Evolutionary conservation across 768 basidiomycete genomes (phyloP).

Genomic region (Psilocybe sp.): DNA sequence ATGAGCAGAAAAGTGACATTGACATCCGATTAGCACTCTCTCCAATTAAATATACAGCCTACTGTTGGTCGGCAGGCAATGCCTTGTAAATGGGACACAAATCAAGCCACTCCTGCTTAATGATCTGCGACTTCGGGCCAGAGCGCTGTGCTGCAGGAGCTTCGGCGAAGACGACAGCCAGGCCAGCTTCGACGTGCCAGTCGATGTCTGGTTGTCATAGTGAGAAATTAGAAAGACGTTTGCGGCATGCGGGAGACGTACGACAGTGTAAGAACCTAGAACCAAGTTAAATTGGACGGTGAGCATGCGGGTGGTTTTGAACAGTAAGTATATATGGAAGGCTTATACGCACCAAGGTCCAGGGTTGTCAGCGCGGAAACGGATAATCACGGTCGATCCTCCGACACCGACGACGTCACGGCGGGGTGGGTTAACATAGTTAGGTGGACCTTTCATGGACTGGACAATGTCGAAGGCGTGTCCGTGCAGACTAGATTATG

Average conservation of each 20-base stretch:
- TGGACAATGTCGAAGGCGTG: conserved; percentile 34
- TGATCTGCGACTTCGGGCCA: conserved; percentile 22
- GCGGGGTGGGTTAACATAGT: conserved; percentile 2
- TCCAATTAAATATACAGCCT: neutral
- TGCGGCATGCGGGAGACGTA: too few species aligned
- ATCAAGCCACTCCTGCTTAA: conserved; percentile 27
- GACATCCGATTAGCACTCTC: too few species aligned
- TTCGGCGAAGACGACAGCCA: conserved; percentile 41
- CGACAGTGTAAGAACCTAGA: conserved; percentile 26
- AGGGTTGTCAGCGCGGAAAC: conserved; percentile 18
- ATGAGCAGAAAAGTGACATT: too few species aligned
- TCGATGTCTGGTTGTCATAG: conserved; percentile 1
- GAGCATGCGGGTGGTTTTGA: too few species aligned
- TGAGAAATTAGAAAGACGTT: too few species aligned
- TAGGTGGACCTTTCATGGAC: conserved; percentile 25
- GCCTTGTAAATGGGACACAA: conserved; percentile 34
- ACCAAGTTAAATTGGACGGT: neutral
- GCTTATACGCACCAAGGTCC: conserved; percentile 3
- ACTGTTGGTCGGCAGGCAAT: conserved; percentile 11
- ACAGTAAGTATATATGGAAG: too few species aligned
- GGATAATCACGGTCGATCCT: conserved; percentile 15
- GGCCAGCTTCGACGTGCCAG: conserved; percentile 23
- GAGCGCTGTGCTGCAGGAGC: conserved; percentile 22
- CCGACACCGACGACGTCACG: conserved; percentile 12
- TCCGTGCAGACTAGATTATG: conserved; percentile 5